phyloP scores from a whole-genome alignment of 305 asterid genomes.

The Fraxinus baroniana region DNA sequence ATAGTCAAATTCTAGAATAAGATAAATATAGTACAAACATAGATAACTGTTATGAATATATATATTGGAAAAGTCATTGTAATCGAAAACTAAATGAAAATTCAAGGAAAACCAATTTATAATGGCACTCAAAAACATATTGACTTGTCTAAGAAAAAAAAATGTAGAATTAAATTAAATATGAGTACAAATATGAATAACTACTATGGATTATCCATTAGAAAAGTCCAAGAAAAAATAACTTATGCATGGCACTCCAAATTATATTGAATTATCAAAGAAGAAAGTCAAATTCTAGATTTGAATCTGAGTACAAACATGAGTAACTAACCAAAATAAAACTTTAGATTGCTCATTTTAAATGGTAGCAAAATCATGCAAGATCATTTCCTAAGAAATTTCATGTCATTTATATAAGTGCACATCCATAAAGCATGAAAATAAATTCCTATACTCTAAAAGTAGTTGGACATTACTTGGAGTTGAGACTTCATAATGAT shows the following conservation, averaged over 20 bases:
- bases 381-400: background rate
- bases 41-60: background rate
- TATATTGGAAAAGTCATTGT: background rate
- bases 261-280: background rate
- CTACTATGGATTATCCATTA: background rate
- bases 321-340: background rate
- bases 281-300: background rate
- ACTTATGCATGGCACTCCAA: background rate
- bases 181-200: background rate
- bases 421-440: background rate
- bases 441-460: background rate
- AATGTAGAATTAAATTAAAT: background rate
- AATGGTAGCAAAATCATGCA: background rate
- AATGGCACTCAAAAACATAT: background rate
- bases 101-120: background rate
- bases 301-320: background rate
- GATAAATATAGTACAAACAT: background rate
- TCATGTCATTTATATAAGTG: background rate
- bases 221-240: background rate
- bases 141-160: background rate
- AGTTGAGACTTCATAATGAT: background rate
- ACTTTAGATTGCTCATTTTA: background rate
- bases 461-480: background rate
- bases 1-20: background rate
- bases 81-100: background rate